Conservation (phyloP, 805 yeast species). For the Teunomyces tritomae region DNA sequence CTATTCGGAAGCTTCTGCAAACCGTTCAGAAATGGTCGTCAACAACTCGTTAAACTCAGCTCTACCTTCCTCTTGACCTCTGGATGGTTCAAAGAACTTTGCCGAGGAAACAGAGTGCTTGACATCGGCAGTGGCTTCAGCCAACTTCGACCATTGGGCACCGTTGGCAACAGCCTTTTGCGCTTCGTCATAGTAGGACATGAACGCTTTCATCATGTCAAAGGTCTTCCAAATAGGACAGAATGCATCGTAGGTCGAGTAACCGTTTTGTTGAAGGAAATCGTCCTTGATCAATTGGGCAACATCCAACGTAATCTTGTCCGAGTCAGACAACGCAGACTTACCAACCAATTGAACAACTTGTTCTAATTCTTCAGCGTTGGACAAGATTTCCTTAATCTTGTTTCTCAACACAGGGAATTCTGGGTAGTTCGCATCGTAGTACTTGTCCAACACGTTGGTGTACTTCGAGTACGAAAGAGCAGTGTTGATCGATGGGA, state of each 20-base stretch:
- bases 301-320: constrained; percentile 94
- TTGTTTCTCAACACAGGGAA: constrained; percentile 87
- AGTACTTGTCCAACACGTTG: constrained; percentile 77
- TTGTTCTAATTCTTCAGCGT: constrained; percentile 98
- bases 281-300: constrained; percentile 92
- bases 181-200: constrained; percentile 92
- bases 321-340: constrained; percentile 94
- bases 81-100: constrained; percentile 93
- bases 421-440: constrained; percentile 83
- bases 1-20: constrained; percentile 93
- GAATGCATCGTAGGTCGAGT: constrained; percentile 96
- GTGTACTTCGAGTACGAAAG: constrained; percentile 97
- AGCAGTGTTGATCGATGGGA: constrained; percentile 97
- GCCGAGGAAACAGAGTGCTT: constrained; percentile 92
- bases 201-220: constrained; percentile 96
- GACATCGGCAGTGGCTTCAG: constrained; percentile 86
- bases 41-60: constrained; percentile 76
- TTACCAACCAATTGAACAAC: constrained; percentile 99
- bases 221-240: constrained; percentile 99
- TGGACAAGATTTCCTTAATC: constrained; percentile 90
- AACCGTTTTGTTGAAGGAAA: constrained; percentile 98
- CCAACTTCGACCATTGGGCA: constrained; percentile 88
- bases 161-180: constrained; percentile 95
- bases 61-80: constrained; percentile 77
- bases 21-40: constrained; percentile 77